Conservation (phyloP, 768 basidiomycete genomes). For the Clitopilus passeckerianus region DNA sequence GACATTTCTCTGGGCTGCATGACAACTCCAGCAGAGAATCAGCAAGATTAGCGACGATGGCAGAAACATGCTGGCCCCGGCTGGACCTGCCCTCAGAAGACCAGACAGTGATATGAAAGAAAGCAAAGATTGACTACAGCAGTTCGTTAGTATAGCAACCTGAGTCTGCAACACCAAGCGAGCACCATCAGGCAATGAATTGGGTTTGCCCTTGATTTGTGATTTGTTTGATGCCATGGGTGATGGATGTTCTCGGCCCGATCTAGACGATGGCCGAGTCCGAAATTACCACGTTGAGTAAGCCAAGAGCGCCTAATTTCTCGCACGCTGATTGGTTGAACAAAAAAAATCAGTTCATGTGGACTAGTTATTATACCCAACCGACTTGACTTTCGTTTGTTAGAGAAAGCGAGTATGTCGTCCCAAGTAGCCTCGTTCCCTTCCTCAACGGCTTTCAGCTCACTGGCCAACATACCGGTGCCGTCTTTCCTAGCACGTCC, state of each 20-base stretch:
- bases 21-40: background rate
- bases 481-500: slow-evolving; percentile 37
- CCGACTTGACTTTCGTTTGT: no score
- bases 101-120: no score
- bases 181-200: no score
- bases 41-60: background rate
- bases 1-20: slow-evolving; percentile 18
- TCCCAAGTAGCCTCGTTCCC: slow-evolving; percentile 36
- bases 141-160: background rate
- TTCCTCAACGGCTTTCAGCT: slow-evolving; percentile 33
- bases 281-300: background rate
- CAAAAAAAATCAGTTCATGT: slow-evolving; percentile 31
- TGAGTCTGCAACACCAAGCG: background rate
- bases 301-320: background rate
- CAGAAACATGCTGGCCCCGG: background rate
- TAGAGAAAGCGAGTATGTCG: slow-evolving; percentile 18
- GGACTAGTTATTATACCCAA: slow-evolving; percentile 5
- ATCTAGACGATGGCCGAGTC: background rate
- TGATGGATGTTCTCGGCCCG: background rate
- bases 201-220: no score
- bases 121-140: background rate
- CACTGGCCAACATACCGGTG: slow-evolving; percentile 42
- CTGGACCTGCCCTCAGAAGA: background rate
- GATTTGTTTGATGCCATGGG: no score
- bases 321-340: slow-evolving; percentile 31